phyloP scores from a whole-genome alignment of 768 basidiomycete genomes.

The Agaricus subrufescens region DNA sequence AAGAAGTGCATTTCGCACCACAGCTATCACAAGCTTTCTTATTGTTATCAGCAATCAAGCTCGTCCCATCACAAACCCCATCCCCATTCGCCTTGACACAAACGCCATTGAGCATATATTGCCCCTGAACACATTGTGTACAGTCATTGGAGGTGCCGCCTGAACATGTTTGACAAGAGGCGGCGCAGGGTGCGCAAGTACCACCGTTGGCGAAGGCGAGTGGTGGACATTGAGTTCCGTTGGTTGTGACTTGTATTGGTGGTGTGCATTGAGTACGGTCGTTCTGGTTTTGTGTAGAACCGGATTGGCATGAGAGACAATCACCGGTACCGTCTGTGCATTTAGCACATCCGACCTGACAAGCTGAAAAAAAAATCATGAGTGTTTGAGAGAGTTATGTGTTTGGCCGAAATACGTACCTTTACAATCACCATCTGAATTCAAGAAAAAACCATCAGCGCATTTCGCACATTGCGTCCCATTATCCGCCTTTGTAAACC shows the following conservation, averaged over 20 bases:
- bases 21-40: constrained; percentile 81
- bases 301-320: constrained; percentile 65
- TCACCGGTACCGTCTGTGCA: constrained; percentile 63
- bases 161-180: constrained; percentile 64
- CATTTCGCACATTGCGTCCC: constrained; percentile 78
- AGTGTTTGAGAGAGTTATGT: constrained; percentile 27
- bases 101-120: constrained; percentile 54
- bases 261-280: constrained; percentile 65
- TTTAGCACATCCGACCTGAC: constrained; percentile 66
- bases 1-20: constrained; percentile 71
- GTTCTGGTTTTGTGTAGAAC: constrained; percentile 59
- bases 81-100: constrained; percentile 62
- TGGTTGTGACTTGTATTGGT: constrained; percentile 42
- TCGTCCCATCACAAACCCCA: constrained; percentile 68
- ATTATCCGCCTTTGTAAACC: constrained; percentile 65
- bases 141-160: constrained; percentile 64
- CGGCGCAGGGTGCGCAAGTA: constrained; percentile 53
- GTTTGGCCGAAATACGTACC: constrained; percentile 34
- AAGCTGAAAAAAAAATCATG: constrained; percentile 46
- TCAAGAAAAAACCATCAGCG: constrained; percentile 68
- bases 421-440: constrained; percentile 68
- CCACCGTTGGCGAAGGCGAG: constrained; percentile 54
- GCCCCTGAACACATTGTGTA: constrained; percentile 57
- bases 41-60: constrained; percentile 69
- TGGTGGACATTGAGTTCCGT: constrained; percentile 56